Evolutionary conservation across 495 filamentous ascomycete species (phyloP).

Genomic region (Patellaria atrata): DNA sequence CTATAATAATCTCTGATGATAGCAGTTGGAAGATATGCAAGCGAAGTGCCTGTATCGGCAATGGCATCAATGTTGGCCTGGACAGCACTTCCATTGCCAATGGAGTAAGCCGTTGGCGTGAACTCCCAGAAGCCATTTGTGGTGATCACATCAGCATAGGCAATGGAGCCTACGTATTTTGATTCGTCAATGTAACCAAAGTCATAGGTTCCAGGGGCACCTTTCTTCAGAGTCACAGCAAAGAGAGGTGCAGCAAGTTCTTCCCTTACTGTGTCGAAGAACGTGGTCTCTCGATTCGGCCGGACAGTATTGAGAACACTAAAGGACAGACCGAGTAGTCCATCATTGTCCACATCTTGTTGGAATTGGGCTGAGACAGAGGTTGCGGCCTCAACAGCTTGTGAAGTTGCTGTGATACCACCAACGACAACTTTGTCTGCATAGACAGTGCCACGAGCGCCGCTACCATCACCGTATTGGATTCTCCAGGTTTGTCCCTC

Average conservation of each 20-base stretch:
- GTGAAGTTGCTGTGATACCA: slow-evolving; percentile 41
- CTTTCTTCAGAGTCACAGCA: slow-evolving; percentile 51
- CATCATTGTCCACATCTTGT: slow-evolving; percentile 45
- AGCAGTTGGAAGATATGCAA: slow-evolving; percentile 43
- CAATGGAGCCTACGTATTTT: slow-evolving; percentile 49
- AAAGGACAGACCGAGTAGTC: slow-evolving; percentile 60
- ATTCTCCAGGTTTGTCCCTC: slow-evolving; percentile 50
- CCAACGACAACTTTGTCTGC: slow-evolving; percentile 55
- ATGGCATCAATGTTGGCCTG: slow-evolving; percentile 34
- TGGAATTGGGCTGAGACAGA: slow-evolving; percentile 46
- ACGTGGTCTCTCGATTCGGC: slow-evolving; percentile 50
- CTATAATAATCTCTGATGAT: slow-evolving; percentile 52
- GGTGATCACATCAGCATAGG: slow-evolving; percentile 44
- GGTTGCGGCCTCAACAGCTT: slow-evolving; percentile 57
- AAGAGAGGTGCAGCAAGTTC: slow-evolving; percentile 48
- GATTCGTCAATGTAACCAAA: slow-evolving; percentile 56
- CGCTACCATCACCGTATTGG: slow-evolving; percentile 56
- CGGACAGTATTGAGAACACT: slow-evolving; percentile 53
- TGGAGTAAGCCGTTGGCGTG: slow-evolving; percentile 43
- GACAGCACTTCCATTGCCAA: slow-evolving; percentile 35
- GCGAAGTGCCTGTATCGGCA: slow-evolving; percentile 57
- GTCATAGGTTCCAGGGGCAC: slow-evolving; percentile 50
- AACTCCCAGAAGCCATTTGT: slow-evolving; percentile 59
- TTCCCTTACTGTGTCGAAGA: slow-evolving; percentile 54
- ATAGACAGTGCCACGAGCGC: slow-evolving; percentile 52